phyloP scores from a whole-genome alignment of 208 protist genomes.

The Tritrichomonas foetus region DNA sequence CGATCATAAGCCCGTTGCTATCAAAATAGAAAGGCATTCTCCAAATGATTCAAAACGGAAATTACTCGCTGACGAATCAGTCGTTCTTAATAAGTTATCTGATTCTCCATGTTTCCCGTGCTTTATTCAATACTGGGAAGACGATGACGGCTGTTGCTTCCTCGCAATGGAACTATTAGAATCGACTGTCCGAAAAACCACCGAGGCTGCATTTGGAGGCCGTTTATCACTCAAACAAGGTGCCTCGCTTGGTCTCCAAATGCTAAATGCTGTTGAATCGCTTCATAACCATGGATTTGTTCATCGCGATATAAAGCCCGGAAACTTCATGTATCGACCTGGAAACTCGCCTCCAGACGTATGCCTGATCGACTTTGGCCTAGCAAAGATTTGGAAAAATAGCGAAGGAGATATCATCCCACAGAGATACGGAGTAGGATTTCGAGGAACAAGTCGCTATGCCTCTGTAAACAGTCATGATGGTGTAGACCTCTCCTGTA shows the following conservation, averaged over 20 bases:
- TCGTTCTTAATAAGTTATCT: neutral
- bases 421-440: neutral
- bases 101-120: neutral
- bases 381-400: conserved; percentile 21
- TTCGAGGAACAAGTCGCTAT: conserved; percentile 34
- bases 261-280: neutral
- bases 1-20: neutral
- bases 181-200: neutral
- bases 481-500: neutral
- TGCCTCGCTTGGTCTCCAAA: neutral
- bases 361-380: conserved; percentile 22
- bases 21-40: conserved; percentile 36
- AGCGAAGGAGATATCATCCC: neutral
- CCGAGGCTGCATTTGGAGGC: neutral
- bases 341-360: neutral
- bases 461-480: conserved; percentile 23
- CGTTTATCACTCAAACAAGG: neutral
- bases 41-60: neutral
- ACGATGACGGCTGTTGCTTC: neutral
- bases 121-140: neutral
- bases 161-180: neutral
- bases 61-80: neutral
- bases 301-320: conserved; percentile 30
- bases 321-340: neutral
- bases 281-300: neutral